These are phyloP conservation scores for Dactylonectria estremocensis DNA, from an alignment of 2,329 filamentous ascomycete species.

Conservation along the genomic window DNA sequence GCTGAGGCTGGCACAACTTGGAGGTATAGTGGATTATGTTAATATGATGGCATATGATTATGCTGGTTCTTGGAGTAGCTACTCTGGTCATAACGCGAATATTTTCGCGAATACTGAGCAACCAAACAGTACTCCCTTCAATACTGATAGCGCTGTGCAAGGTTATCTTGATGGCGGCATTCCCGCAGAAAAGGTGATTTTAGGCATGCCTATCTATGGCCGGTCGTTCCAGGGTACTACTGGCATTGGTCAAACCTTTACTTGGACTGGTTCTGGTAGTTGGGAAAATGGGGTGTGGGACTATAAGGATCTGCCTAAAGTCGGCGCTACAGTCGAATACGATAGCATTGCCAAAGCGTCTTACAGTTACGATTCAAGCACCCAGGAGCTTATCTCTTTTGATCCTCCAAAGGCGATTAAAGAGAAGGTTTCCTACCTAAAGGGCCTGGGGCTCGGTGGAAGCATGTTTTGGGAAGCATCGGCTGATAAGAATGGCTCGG, in stretches of 20 bases:
- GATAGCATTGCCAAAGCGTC: conserved; percentile 73
- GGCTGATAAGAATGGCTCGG: conserved; percentile 71
- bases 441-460: conserved; percentile 75
- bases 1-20: conserved; percentile 63
- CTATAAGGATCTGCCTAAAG: conserved; percentile 81
- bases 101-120: conserved; percentile 70
- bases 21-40: conserved; percentile 66
- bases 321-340: conserved; percentile 69
- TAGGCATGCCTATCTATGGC: conserved; percentile 87
- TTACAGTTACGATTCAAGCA: conserved; percentile 76
- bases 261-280: conserved; percentile 75
- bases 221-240: conserved; percentile 70
- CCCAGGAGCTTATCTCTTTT: conserved; percentile 78
- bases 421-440: conserved; percentile 77
- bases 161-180: conserved; percentile 77
- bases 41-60: conserved; percentile 83
- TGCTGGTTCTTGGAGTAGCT: conserved; percentile 76
- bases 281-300: conserved; percentile 85
- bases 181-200: conserved; percentile 74
- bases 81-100: conserved; percentile 79
- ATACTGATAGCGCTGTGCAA: conserved; percentile 73
- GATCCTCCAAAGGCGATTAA: conserved; percentile 73
- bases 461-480: conserved; percentile 91
- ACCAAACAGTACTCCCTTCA: conserved; percentile 76
- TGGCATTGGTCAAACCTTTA: conserved; percentile 51